A percentile compares a stretch with the other conserved stretches of the same genome.
Evolutionary conservation across 495 filamentous ascomycete genomes (phyloP).

Genomic region (Penicillium lividum): DNA sequence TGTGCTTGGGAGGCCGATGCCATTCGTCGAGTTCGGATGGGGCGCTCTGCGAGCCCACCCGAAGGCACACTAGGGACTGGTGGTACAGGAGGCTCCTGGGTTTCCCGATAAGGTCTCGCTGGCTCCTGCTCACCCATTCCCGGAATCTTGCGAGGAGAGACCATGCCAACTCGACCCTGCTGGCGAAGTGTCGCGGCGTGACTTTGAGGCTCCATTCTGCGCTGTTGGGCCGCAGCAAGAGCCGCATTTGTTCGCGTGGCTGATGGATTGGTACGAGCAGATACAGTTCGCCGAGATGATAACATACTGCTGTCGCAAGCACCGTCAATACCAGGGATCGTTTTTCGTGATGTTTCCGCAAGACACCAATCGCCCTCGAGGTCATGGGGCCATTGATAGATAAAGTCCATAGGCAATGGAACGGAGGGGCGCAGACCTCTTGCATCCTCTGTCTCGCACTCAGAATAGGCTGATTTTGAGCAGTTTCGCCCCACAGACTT

Average conservation of each 20-base stretch:
- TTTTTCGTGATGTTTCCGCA: conserved; percentile 30
- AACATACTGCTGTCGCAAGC: conserved; percentile 34
- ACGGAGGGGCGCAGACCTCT: conserved; percentile 68
- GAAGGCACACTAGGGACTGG: conserved; percentile 10
- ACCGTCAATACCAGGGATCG: conserved; percentile 30
- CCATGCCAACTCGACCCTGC: conserved; percentile 37
- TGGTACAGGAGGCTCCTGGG: conserved; percentile 15
- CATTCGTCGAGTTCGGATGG: conserved; percentile 42
- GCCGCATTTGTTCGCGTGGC: conserved; percentile 44
- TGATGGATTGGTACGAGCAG: conserved; percentile 27
- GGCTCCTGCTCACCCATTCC: conserved; percentile 31
- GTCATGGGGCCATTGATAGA: conserved; percentile 58
- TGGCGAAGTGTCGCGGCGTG: conserved; percentile 52
- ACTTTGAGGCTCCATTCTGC: conserved; percentile 43
- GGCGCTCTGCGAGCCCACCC: conserved; percentile 45
- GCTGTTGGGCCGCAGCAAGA: conserved; percentile 44
- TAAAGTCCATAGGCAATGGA: conserved; percentile 65
- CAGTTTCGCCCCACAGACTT: conserved; percentile 44
- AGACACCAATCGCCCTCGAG: conserved; percentile 46
- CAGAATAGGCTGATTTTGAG: conserved; percentile 63
- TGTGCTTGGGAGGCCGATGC: conserved; percentile 40
- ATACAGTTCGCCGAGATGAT: conserved; percentile 37
- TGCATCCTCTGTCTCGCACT: conserved; percentile 70
- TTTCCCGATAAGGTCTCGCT: conserved; percentile 20
- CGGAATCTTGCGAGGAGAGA: conserved; percentile 33